Evolutionary conservation across 2,329 filamentous ascomycete species (phyloP).

Genomic region (Fusarium equiseti): DNA sequence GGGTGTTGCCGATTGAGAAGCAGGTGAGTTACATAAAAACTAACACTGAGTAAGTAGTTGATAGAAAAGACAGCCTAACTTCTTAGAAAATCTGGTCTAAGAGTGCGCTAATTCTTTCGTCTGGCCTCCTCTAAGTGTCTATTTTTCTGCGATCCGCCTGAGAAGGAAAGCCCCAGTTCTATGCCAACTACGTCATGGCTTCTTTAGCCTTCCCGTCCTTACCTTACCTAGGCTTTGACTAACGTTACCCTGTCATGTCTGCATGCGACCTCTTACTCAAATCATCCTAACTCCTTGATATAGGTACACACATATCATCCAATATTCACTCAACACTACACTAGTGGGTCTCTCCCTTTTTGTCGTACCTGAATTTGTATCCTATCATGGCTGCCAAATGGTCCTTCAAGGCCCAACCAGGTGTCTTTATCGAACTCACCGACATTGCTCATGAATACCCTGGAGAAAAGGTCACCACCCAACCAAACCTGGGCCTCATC

Average conservation of each 20-base stretch:
- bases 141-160: too few species aligned
- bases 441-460: slow-evolving; percentile 47
- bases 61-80: too few species aligned
- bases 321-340: too few species aligned
- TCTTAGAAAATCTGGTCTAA: too few species aligned
- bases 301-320: too few species aligned
- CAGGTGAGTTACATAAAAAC: too few species aligned
- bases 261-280: not conserved
- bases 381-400: slow-evolving; percentile 36
- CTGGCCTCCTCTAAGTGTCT: too few species aligned
- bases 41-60: too few species aligned
- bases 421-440: slow-evolving; percentile 60
- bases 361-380: not conserved
- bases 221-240: not conserved
- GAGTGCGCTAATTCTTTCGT: too few species aligned
- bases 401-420: slow-evolving; percentile 45
- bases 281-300: not conserved
- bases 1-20: not conserved
- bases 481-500: slow-evolving; percentile 66
- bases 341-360: not conserved
- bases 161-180: slow-evolving; percentile 16
- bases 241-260: not conserved
- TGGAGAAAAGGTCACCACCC: slow-evolving; percentile 53
- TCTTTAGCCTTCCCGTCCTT: not conserved
- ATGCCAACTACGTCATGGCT: slow-evolving; percentile 38